Evolutionary conservation across 1,139 yeast genomes (phyloP).

Genomic region (Suhomyces terraborum): DNA sequence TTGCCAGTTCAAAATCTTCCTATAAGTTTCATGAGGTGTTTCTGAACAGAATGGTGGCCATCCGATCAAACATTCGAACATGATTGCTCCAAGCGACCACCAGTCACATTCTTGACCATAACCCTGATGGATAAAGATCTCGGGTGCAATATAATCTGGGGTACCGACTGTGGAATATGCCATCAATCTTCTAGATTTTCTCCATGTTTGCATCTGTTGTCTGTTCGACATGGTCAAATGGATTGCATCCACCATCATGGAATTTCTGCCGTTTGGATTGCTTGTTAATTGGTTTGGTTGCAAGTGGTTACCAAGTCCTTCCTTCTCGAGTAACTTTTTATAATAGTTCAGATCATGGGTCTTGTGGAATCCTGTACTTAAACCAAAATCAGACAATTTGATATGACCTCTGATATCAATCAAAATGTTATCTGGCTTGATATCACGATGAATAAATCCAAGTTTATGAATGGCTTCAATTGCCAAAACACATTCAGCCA

Average conservation of each 20-base stretch:
- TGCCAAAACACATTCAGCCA: conserved; percentile 86
- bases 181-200: conserved; percentile 93
- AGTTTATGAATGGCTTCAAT: conserved; percentile 80
- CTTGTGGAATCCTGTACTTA: conserved; percentile 83
- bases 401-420: conserved; percentile 81
- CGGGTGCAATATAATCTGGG: conserved; percentile 98
- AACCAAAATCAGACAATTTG: conserved; percentile 78
- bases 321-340: conserved; percentile 69
- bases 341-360: conserved; percentile 82
- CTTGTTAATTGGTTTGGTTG: conserved; percentile 27
- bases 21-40: conserved; percentile 97
- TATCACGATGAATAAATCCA: conserved; percentile 79
- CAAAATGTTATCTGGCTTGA: conserved; percentile 77
- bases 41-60: conserved; percentile 99
- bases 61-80: conserved; percentile 98
- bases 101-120: conserved; percentile 99
- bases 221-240: conserved; percentile 94
- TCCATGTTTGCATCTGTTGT: conserved; percentile 98
- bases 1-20: conserved; percentile 93
- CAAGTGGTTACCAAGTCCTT: conserved; percentile 34
- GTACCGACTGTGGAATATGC: conserved; percentile 99
- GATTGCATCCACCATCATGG: conserved; percentile 92
- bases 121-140: conserved; percentile 93
- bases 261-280: conserved; percentile 51
- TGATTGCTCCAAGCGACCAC: conserved; percentile 99